phyloP scores from a whole-genome alignment of 768 basidiomycete genomes.

The Tubosaeta sp. region DNA sequence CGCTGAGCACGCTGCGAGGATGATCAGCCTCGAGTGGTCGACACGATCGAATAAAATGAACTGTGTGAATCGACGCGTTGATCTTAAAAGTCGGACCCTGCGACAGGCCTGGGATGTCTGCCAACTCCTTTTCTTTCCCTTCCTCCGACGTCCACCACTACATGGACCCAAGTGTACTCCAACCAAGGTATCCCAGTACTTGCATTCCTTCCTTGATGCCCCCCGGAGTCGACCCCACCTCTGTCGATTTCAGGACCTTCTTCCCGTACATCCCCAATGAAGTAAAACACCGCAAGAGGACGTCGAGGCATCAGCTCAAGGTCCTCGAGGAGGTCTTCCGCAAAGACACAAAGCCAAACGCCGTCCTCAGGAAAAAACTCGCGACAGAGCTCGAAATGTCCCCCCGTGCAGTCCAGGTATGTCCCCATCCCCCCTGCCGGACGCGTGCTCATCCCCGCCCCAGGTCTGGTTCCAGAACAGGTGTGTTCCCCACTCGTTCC shows the following conservation, averaged over 20 bases:
- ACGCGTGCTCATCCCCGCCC: slow-evolving; percentile 20
- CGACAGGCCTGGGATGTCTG: slow-evolving; percentile 21
- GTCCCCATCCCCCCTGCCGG: slow-evolving; percentile 15
- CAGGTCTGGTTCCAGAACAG: slow-evolving; percentile 93
- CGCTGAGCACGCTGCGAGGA: neutral
- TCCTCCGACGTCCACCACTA: slow-evolving; percentile 5
- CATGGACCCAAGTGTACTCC: slow-evolving; percentile 25
- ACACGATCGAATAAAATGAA: slow-evolving; percentile 10
- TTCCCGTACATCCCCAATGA: slow-evolving; percentile 88
- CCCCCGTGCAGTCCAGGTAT: slow-evolving; percentile 90
- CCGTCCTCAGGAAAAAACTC: slow-evolving; percentile 70
- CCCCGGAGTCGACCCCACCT: slow-evolving; percentile 54
- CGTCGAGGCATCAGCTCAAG: slow-evolving; percentile 82
- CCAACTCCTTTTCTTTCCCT: slow-evolving; percentile 34
- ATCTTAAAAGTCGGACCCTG: slow-evolving; percentile 30
- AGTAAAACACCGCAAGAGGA: slow-evolving; percentile 92
- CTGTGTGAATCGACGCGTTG: slow-evolving; percentile 23
- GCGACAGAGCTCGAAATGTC: slow-evolving; percentile 87
- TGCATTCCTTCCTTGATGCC: slow-evolving; percentile 47
- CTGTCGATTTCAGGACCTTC: slow-evolving; percentile 78
- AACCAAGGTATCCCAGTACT: slow-evolving; percentile 34
- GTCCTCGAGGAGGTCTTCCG: slow-evolving; percentile 86
- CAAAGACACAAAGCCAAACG: slow-evolving; percentile 89
- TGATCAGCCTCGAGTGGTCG: neutral
- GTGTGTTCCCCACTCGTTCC: slow-evolving; percentile 32